phyloP scores from a whole-genome alignment of 2,329 filamentous ascomycete genomes.

The Verticillium dahliae region DNA sequence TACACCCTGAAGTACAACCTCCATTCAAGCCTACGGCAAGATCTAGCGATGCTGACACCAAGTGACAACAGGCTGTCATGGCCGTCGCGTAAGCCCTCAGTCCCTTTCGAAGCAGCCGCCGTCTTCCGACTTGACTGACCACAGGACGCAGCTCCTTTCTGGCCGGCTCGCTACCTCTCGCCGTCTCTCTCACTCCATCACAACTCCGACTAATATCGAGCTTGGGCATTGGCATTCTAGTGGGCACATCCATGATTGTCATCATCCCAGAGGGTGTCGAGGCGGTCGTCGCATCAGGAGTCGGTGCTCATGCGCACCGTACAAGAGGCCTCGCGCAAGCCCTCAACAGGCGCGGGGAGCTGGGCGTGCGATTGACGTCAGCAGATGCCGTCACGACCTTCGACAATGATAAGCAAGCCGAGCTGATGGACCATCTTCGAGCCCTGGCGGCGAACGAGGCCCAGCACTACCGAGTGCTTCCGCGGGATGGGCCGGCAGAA shows the following conservation, averaged over 20 bases:
- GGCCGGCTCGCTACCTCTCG: constrained; percentile 83
- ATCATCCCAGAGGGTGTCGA: constrained; percentile 97
- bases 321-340: neutral
- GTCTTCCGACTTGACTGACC: neutral
- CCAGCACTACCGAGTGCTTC: constrained; percentile 9
- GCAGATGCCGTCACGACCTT: neutral
- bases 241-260: constrained; percentile 91
- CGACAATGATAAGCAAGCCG: neutral
- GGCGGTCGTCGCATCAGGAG: constrained; percentile 63
- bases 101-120: neutral
- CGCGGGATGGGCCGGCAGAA: constrained; percentile 8
- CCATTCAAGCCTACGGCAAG: neutral
- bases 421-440: neutral
- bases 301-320: constrained; percentile 21
- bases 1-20: constrained; percentile 5
- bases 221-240: constrained; percentile 86
- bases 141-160: constrained; percentile 69
- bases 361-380: neutral
- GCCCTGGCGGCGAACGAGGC: neutral
- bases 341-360: neutral
- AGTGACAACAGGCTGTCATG: constrained; percentile 42
- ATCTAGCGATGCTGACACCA: constrained; percentile 12
- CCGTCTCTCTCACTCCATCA: constrained; percentile 78
- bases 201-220: constrained; percentile 87
- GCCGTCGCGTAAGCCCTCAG: constrained; percentile 44